These are phyloP conservation scores for Tinospora cordifolia DNA, from an alignment of 164 flowering plant species.

Conservation along the genomic window DNA sequence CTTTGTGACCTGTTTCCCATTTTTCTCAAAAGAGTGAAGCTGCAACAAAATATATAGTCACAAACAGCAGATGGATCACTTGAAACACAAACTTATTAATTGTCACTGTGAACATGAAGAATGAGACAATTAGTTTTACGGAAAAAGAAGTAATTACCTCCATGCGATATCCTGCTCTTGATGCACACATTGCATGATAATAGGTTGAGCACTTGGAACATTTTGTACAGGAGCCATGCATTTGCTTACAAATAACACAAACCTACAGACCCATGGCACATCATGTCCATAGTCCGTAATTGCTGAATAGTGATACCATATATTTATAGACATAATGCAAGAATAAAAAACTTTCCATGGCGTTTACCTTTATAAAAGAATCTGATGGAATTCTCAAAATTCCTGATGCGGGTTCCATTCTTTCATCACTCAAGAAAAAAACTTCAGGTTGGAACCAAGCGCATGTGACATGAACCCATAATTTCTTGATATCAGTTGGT, in stretches of 20 bases:
- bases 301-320: not conserved
- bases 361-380: conserved; percentile 63
- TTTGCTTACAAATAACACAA: conserved; percentile 90
- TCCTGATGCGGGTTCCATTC: conserved; percentile 97
- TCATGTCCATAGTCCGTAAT: not conserved
- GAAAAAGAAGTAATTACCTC: conserved; percentile 49
- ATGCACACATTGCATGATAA: conserved; percentile 94
- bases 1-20: conserved; percentile 72
- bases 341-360: no score
- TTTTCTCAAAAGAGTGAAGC: conserved; percentile 77
- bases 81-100: conserved; percentile 1
- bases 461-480: conserved; percentile 99
- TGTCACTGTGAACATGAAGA: conserved; percentile 4
- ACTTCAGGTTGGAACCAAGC: conserved; percentile 99
- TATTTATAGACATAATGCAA: no score
- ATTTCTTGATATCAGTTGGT: conserved; percentile 77
- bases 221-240: conserved; percentile 90
- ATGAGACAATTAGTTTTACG: not conserved
- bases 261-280: conserved; percentile 36
- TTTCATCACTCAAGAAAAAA: conserved; percentile 69
- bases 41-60: conserved; percentile 23
- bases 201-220: conserved; percentile 90
- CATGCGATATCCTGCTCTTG: conserved; percentile 93
- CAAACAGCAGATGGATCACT: not conserved
- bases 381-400: conserved; percentile 70